A percentile compares a stretch with the other conserved stretches of the same genome.
phyloP scores from a whole-genome alignment of 2,329 filamentous ascomycete genomes.

The Ophiostoma quercus region DNA sequence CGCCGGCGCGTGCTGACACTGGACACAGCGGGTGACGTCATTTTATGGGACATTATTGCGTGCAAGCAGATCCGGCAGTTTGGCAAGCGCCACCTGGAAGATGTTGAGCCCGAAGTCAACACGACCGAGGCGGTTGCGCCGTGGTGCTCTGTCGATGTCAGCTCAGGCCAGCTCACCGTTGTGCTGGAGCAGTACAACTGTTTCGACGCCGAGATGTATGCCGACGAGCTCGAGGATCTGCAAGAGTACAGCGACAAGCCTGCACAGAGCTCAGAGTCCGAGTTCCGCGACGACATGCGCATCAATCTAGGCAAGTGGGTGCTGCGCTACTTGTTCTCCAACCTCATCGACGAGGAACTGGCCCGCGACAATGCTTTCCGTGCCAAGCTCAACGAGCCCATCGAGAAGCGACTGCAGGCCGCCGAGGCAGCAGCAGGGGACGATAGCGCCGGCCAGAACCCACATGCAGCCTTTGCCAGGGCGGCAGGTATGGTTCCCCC shows the following conservation, averaged over 20 bases:
- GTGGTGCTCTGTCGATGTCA: slow-evolving; percentile 93
- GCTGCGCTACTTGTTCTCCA: slow-evolving; percentile 82
- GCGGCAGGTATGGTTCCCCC: slow-evolving; percentile 1
- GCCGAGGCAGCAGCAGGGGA: slow-evolving; percentile 45
- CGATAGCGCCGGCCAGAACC: slow-evolving; percentile 13
- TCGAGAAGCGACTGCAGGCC: slow-evolving; percentile 54
- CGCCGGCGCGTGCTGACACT: slow-evolving; percentile 81
- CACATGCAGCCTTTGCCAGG: not conserved
- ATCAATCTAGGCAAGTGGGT: slow-evolving; percentile 98
- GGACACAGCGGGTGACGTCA: slow-evolving; percentile 89
- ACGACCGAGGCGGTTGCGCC: slow-evolving; percentile 84
- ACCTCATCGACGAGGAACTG: slow-evolving; percentile 85
- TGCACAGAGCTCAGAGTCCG: slow-evolving; percentile 47
- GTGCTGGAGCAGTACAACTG: slow-evolving; percentile 91
- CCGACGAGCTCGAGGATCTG: slow-evolving; percentile 63
- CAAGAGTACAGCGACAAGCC: not conserved
- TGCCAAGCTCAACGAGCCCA: slow-evolving; percentile 58
- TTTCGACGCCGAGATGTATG: slow-evolving; percentile 96
- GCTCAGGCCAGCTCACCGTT: slow-evolving; percentile 85
- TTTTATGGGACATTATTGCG: slow-evolving; percentile 92
- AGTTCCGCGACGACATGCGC: slow-evolving; percentile 88
- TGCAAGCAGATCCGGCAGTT: slow-evolving; percentile 87
- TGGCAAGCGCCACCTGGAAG: slow-evolving; percentile 88
- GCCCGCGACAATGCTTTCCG: slow-evolving; percentile 71
- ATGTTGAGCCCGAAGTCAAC: slow-evolving; percentile 81